phyloP scores from a whole-genome alignment of 2,329 filamentous ascomycete species.

The Nemania bipapillata region DNA sequence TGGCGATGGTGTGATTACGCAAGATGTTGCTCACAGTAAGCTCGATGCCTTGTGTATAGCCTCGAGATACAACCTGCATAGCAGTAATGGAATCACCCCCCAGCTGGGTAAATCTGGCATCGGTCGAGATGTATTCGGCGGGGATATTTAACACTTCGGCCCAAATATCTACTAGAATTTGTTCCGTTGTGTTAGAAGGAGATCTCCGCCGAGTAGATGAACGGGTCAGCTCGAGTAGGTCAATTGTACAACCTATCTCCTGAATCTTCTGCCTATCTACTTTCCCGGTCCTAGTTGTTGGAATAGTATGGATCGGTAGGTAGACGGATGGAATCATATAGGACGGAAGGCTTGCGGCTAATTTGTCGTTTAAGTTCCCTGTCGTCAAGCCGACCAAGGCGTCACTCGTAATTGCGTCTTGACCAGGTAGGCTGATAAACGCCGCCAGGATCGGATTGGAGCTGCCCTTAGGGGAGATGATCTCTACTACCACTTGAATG shows the following conservation, averaged over 20 bases:
- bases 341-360: conserved; percentile 1
- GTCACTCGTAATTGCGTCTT: not conserved
- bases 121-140: not conserved
- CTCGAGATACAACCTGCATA: conserved; percentile 8
- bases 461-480: not conserved
- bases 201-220: not conserved
- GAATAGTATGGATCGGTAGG: conserved; percentile 1
- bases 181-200: conserved; percentile 4
- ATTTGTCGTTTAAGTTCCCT: not conserved
- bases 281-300: not conserved
- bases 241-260: not conserved
- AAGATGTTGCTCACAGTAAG: conserved; percentile 5
- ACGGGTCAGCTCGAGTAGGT: not conserved
- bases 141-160: conserved; percentile 3
- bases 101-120: not conserved
- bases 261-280: not conserved
- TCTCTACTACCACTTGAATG: not conserved
- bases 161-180: conserved; percentile 1
- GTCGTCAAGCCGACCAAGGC: not conserved
- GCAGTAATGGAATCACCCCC: conserved; percentile 15
- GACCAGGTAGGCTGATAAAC: conserved; percentile 4
- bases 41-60: not conserved
- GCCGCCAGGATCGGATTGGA: not conserved
- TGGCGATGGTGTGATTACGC: not conserved
- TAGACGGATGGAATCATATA: not conserved